Evolutionary conservation across 805 yeast species (phyloP).

Genomic region (Debaryomyces castellii): DNA sequence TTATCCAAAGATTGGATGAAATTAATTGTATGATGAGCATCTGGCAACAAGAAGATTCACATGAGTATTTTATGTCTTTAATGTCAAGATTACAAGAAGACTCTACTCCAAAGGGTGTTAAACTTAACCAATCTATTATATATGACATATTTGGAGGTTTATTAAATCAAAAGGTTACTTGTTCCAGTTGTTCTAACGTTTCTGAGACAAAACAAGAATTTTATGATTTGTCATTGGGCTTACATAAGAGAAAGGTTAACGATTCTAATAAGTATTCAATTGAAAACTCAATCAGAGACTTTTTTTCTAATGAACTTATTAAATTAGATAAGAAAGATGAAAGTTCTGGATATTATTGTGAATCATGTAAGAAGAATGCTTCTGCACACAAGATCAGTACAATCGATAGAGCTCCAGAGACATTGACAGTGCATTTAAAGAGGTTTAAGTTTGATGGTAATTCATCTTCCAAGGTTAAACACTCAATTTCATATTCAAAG

Average conservation of each 20-base stretch:
- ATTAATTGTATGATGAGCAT: constrained; percentile 95
- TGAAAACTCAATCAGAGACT: constrained; percentile 73
- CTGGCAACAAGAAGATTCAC: constrained; percentile 98
- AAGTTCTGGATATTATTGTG: constrained; percentile 79
- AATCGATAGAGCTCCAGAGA: constrained; percentile 83
- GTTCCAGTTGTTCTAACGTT: constrained; percentile 77
- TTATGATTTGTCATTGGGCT: constrained; percentile 84
- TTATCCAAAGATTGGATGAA: constrained; percentile 71
- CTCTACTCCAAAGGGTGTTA: constrained; percentile 85
- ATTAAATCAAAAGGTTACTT: constrained; percentile 78
- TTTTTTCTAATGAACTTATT: constrained; percentile 79
- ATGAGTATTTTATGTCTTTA: constrained; percentile 93
- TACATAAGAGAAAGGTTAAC: constrained; percentile 46
- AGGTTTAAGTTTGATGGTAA: constrained; percentile 86
- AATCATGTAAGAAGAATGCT: constrained; percentile 74
- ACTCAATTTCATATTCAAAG: constrained; percentile 78
- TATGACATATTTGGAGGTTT: constrained; percentile 95
- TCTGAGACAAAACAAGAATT: constrained; percentile 90
- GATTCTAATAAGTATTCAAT: constrained; percentile 52
- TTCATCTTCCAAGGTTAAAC: constrained; percentile 81
- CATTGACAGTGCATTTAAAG: constrained; percentile 82
- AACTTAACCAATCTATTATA: constrained; percentile 74
- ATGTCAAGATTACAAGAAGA: constrained; percentile 89
- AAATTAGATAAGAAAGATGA: constrained; percentile 65
- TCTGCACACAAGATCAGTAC: constrained; percentile 74